Evolutionary conservation across 108 stramenopile species (phyloP).

Genomic region (Discostella stelligeroides): DNA sequence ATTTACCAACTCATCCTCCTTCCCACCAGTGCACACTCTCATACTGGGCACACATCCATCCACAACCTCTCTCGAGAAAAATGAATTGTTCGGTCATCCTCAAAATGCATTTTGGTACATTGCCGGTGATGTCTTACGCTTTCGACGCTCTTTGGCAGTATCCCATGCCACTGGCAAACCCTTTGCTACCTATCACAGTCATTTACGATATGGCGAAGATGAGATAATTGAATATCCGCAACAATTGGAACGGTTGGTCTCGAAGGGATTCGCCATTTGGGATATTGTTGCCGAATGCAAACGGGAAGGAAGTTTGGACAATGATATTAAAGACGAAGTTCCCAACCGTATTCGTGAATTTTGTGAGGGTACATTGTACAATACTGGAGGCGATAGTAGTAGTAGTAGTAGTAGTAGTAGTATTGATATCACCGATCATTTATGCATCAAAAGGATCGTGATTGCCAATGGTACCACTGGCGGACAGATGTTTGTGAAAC

Average conservation of each 20-base stretch:
- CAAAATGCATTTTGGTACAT: constrained; percentile 90
- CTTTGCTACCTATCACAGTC: constrained; percentile 52
- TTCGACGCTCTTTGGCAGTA: constrained; percentile 60
- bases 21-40: constrained; percentile 69
- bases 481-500: constrained; percentile 58
- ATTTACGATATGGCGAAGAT: constrained; percentile 55
- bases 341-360: constrained; percentile 75
- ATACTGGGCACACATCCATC: constrained; percentile 83
- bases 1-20: background rate
- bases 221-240: constrained; percentile 64
- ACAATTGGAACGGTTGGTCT: constrained; percentile 56
- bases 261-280: constrained; percentile 82
- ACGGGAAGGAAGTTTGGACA: constrained; percentile 61
- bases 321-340: constrained; percentile 58
- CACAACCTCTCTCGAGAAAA: constrained; percentile 50
- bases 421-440: constrained; percentile 15
- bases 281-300: constrained; percentile 74
- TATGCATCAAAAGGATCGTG: constrained; percentile 65
- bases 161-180: constrained; percentile 55
- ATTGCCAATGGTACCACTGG: constrained; percentile 77
- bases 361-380: constrained; percentile 36
- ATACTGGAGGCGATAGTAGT: constrained; percentile 11
- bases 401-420: too few species aligned
- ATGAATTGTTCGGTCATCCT: constrained; percentile 68
- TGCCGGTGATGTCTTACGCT: constrained; percentile 77